These are phyloP conservation scores for Insectozyma bohioensis DNA, from an alignment of 1,139 yeast species.

Conservation along the genomic window DNA sequence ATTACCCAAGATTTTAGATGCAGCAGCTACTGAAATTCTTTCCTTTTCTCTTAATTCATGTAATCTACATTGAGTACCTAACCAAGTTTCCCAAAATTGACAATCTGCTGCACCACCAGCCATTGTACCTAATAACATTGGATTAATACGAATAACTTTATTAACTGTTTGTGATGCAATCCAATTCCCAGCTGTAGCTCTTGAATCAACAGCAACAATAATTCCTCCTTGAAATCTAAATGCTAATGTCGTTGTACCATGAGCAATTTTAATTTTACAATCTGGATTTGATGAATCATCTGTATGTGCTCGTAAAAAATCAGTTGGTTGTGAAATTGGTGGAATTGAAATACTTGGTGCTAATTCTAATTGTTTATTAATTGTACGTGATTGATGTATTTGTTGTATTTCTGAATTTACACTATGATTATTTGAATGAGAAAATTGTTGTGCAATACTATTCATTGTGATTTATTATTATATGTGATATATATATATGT, in stretches of 20 bases:
- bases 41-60: conserved; percentile 94
- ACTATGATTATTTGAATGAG: conserved; percentile 30
- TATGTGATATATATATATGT: neutral
- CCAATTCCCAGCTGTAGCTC: conserved; percentile 99
- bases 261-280: conserved; percentile 93
- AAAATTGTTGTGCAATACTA: conserved; percentile 40
- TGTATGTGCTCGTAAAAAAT: conserved; percentile 94
- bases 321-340: conserved; percentile 90
- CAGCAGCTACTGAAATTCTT: conserved; percentile 94
- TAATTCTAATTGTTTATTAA: conserved; percentile 32
- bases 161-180: conserved; percentile 97
- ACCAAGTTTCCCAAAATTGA: conserved; percentile 99
- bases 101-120: conserved; percentile 99
- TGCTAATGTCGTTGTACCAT: conserved; percentile 97
- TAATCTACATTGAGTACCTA: conserved; percentile 93
- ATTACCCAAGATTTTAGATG: conserved; percentile 88
- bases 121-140: conserved; percentile 93
- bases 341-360: conserved; percentile 76
- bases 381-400: conserved; percentile 23
- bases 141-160: conserved; percentile 95
- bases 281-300: conserved; percentile 92
- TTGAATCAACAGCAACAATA: conserved; percentile 93
- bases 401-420: conserved; percentile 31
- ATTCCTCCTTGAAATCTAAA: conserved; percentile 96
- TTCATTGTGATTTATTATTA: conserved; percentile 28